Evolutionary conservation across 1,284 basidiomycete species (phyloP), one percentile per base, ranked within the genome.

Genomic region (Pascua sp.): DNA sequence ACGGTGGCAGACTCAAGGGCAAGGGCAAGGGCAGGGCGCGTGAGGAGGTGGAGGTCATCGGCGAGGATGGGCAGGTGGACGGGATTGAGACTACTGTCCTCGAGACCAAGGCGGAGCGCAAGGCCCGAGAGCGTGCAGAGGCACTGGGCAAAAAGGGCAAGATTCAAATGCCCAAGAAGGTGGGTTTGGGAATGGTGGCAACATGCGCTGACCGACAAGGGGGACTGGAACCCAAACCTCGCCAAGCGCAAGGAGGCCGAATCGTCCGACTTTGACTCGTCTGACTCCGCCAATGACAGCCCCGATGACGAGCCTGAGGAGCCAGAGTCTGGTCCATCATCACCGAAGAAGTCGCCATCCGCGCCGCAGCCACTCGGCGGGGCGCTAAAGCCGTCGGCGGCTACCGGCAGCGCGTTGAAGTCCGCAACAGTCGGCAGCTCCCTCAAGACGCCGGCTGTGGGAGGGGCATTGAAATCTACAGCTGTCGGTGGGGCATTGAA

Each of bases 41-140:
- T 63, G 84, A 81, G 37, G 88, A 85, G 2, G 86, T 83, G 40
- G 88, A 90, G 67, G 76, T 72, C 5, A 61, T 90, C 65, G 83
- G 87, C 60, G 63, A 42, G n/a, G 56, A 56, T 15, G 24, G 24
- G 24, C 63, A 59, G 46, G 82, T 82, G 7, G 81, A 81, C 57
- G 72, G 70, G 17, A 67, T 51, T 71, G 79, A 47, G 81, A 75
- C 41, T 78, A 77, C 47, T 75, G 69, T 45, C 76, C 62, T 62
- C 65, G 73, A 52, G 71, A 66, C 59, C 38, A 67, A 67, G 44
- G 57, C 56, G 7, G 66, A 67, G 49, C 44, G 56, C 13, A 67
- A 63, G 45, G 56, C 63, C 3, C 48, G 59, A 5, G 60, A 56
- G 24, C 62, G 62, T 53, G 59, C 62, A 5, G 49, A 57, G n/a